Base-by-base conservation (phyloP, 495 filamentous ascomycete genomes). In the Aspergillus bertholletiae region DNA sequence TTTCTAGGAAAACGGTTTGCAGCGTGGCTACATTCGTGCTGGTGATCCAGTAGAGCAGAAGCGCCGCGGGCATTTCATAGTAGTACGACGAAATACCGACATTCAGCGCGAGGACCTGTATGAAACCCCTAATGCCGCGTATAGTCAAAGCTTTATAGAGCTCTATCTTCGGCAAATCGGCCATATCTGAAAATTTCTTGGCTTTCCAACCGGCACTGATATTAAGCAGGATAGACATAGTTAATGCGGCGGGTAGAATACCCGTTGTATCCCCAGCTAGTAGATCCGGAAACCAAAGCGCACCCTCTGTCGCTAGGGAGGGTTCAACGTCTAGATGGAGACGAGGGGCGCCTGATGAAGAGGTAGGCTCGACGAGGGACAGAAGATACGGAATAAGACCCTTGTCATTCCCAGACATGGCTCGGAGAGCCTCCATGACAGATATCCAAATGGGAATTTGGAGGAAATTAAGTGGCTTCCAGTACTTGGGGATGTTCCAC, bases 261-360 rank as follows among this genome's bases (percentile, higher is more conserved):
- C 84, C 74, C 22, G 80, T 78, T 1, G 88, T 80, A 64, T 97
- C 92, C 21, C 86, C 73, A 6, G 72, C 75, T 13, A 86, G 74
- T 5, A 97, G 81, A 68, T 96, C 80, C 4, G 81, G 77, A 64
- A 94, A 92, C 90, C 91, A 97, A 7, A 90, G 74, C 3, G 81
- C 81, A 11, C 92, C 92, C 57, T 90, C 92, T 2, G 69, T 72
- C 0, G 79, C 77, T 6, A 93, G 63, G 21, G 77, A 72, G 1
- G 80, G 79, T 58, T 90, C 83, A 43, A 81, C 48, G 15, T 64
- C 56, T 15, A 68, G 32, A 46, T 59, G 56, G 2, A 63, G 57
- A 28, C 58, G 12, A 9, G 34, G 27, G 15, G 40, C 35, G 44
- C 15, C 17, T 27, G 52, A 15, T 34, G 54, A 35, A 2, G 53